Evolutionary conservation across 495 filamentous ascomycete genomes (phyloP), one percentile per base, ranked within the genome.

Genomic region (Chaetomium cochliodes): DNA sequence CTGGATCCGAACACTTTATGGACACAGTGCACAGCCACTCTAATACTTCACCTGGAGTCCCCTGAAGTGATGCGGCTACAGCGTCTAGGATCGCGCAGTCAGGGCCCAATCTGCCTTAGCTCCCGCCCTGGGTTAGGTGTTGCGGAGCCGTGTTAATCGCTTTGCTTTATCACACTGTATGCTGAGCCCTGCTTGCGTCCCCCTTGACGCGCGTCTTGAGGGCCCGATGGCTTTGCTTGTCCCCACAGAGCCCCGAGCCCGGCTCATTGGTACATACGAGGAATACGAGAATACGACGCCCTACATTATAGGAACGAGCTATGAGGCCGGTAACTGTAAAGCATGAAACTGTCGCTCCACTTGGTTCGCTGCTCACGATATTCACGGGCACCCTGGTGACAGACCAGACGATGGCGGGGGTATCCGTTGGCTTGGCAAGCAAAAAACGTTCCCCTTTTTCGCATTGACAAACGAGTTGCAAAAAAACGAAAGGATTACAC

Each of bases 191-290:
- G 46, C 46, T 15, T 23, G 44, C 44, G 16, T 23, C 20, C 46
- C n/a, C 44, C 46, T 20, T 50, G 46, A 50, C 46, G 46, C 46
- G 46, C 46, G 46, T 50, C n/a, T 23, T 47, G 18, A n/a, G 30
- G 30, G 30, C 30, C 30, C 42, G 44, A 18, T 8, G 16, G 44
- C 28, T 3, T 6, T 30, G 28, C 16, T 47, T 47, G 44, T 47
- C 9, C n/a, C 9, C 9, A 20, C 9, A 18, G 7, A 47, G 44
- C 44, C 44, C 44, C 44, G 44, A 47, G n/a, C 44, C 44, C n/a
- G n/a, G 15, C 15, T 6, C 8, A 18, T 47, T 12, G 33, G 33
- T 6, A n/a, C n/a, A n/a, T n/a, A n/a, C n/a, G 12, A n/a, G 16
- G 44, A 47, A 47, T n/a, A 47, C 44, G 44, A 5, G 44, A 16